Base-by-base conservation (phyloP, 331 rosid species). In the Spiraea crenata region DNA sequence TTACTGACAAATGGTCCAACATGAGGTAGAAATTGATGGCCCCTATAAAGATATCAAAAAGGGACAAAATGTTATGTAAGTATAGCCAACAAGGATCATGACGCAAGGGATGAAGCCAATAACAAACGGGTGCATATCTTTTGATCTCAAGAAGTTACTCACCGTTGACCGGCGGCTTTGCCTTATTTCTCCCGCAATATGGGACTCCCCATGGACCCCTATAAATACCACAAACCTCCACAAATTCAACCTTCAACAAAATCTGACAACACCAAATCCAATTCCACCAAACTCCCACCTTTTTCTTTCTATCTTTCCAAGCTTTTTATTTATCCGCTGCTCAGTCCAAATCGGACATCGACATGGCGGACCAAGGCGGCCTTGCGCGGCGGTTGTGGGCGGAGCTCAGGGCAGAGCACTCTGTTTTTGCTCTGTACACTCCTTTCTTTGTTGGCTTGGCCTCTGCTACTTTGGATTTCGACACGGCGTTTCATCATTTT, bases 361-460 rank as follows among this genome's bases (percentile, higher is more conserved):
- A 13, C 4, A 54, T 57, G 54, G 50, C 45, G 45, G 79, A 40
- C 35, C 57, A 76, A 51, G 51, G 39, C 2, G 63, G 68, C 67
- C 44, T 62, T 15, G 63, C 71, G 9, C 34, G 17, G 15, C 81
- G 76, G 37, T 38, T 65, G 17, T 71, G 77, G 81, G 38, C 35
- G 38, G 56, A 56, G 57, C 48, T 57, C 55, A 48, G 13, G 20
- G 20, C 15, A 5, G 73, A 65, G 6, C 13, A 35, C 34, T 71
- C 74, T n/a, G 50, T 47, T 3, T 77, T 56, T 51, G 69, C 69
- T 58, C 51, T 41, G 34, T 71, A 37, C 73, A 55, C 73, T 45
- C 73, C 81, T 6, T 71, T 77, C 69, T 65, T 64, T 42, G 57
- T 77, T 31, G 25, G 77, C 17, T 31, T 77, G 35, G 73, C 81